A percentile compares a stretch with the other conserved stretches of the same genome.
These are phyloP conservation scores for Rutidosis leptorrhynchoides DNA, from an alignment of 129 eudicot genomes.

Conservation along the genomic window DNA sequence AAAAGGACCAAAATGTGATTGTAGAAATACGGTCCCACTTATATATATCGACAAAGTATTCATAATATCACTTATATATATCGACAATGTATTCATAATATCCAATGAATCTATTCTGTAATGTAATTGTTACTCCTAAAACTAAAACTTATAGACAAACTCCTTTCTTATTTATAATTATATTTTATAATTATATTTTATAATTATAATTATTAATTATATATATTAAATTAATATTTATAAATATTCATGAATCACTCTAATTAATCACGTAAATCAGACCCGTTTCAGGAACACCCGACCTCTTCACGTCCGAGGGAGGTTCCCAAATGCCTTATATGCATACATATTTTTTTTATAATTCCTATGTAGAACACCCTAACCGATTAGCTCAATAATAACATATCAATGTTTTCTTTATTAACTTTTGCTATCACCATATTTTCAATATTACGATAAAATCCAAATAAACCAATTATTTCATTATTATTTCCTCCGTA, in stretches of 20 bases:
- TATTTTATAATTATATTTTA: no score
- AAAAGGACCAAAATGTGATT: constrained; percentile 36
- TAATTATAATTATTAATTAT: no score
- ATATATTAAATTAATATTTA: no score
- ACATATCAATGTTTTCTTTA: constrained; percentile 12
- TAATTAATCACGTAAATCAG: constrained; percentile 12
- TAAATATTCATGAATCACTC: constrained; percentile 20
- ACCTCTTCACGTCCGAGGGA: no score
- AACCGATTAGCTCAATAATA: no score
- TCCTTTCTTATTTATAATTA: not conserved
- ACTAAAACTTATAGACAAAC: not conserved
- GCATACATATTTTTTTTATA: no score
- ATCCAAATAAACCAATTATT: no score
- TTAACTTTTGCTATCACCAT: not conserved
- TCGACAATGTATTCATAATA: constrained; percentile 26
- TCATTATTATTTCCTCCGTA: not conserved
- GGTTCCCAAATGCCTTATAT: no score
- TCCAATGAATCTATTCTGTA: constrained; percentile 27
- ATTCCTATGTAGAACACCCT: no score
- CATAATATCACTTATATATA: constrained; percentile 16
- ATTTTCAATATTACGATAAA: no score
- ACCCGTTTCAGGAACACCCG: no score
- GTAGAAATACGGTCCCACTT: constrained; percentile 25
- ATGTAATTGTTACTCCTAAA: constrained; percentile 19
- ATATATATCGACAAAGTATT: constrained; percentile 28